Base-by-base conservation (phyloP, 1,284 basidiomycete genomes). In the Rhodotorula sp. region DNA sequence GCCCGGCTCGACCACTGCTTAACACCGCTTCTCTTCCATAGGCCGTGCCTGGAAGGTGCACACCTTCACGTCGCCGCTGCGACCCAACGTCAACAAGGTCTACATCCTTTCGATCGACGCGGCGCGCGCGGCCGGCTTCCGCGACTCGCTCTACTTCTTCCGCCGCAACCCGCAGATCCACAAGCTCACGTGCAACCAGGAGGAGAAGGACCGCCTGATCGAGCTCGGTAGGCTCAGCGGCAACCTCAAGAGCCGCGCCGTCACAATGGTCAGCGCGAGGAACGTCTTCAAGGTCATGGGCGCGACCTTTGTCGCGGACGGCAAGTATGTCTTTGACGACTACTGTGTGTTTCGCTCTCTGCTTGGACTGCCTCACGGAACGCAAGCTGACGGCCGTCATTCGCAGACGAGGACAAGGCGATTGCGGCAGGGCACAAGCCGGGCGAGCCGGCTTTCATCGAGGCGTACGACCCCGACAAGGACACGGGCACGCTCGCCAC, bases 51-150 rank as follows among this genome's bases (percentile, higher is more conserved):
- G 93, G 86, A 97, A 95, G 82, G 88, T 93, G 2, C 85, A 88
- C 62, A 95, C 94, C 2, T 97, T 98, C 80, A 84, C 87, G 21
- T 88, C 94, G 2, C 89, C 92, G 0, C 87, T 87, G 63, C 88
- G 95, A 67, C 86, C 79, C 1, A 84, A 97, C 79, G 89, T 92
- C 9, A 87, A 92, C 61, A 87, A 91, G 63, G 85, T 89, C 73
- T 99, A 97, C 83, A 92, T 97, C 86, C 90, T 99, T 57, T 93
- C 96, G 17, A 97, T 99, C 74, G 96, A 99, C 79, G 95, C 94
- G 8, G 96, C 96, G 0, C 89, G 96, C 42, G 92, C 92, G 7
- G 94, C 92, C 53, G 97, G 96, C 3, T 98, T 94, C 83, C 88
- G 93, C 67, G 97, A 99, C 82, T 97, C 95, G 14, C 85, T 98